Evolutionary conservation across 352 stramenopile genomes (phyloP).

Genomic region (Phytophthora meadii): DNA sequence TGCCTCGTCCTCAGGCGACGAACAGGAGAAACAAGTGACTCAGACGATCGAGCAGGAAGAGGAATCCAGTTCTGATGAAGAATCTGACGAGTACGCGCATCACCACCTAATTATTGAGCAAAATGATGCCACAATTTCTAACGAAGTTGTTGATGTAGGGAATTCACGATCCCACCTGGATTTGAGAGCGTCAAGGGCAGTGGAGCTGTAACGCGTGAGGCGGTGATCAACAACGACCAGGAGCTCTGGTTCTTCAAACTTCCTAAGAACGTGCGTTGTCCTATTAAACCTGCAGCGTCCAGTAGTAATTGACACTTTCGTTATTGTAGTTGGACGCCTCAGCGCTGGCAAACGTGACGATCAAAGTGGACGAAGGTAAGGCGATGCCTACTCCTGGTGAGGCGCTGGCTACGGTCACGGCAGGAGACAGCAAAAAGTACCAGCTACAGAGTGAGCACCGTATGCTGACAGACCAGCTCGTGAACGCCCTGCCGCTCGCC

Average conservation of each 20-base stretch:
- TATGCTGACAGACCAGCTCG: slow-evolving; percentile 75
- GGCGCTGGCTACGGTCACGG: slow-evolving; percentile 51
- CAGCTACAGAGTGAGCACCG: slow-evolving; percentile 63
- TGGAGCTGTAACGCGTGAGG: slow-evolving; percentile 62
- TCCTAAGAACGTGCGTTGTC: slow-evolving; percentile 72
- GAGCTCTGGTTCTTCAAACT: slow-evolving; percentile 91
- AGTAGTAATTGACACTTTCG: slow-evolving; percentile 12
- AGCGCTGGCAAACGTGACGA: slow-evolving; percentile 68
- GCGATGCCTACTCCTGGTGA: slow-evolving; percentile 32
- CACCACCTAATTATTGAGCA: slow-evolving; percentile 1
- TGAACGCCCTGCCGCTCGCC: slow-evolving; percentile 74
- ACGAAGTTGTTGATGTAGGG: slow-evolving; percentile 40
- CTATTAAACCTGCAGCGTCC: background rate
- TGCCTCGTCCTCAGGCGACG: slow-evolving; percentile 45
- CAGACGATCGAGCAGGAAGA: slow-evolving; percentile 24
- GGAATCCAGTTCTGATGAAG: slow-evolving; percentile 53
- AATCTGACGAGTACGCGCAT: slow-evolving; percentile 59
- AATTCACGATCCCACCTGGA: slow-evolving; percentile 82
- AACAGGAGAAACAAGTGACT: slow-evolving; percentile 33
- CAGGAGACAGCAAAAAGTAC: slow-evolving; percentile 57
- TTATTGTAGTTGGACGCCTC: slow-evolving; percentile 68
- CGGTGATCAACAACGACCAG: slow-evolving; percentile 70
- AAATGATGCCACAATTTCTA: slow-evolving; percentile 15
- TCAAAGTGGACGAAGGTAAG: slow-evolving; percentile 59
- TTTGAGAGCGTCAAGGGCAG: slow-evolving; percentile 75